Evolutionary conservation across 2,329 filamentous ascomycete species (phyloP).

Genomic region (Fusarium subtropicale): DNA sequence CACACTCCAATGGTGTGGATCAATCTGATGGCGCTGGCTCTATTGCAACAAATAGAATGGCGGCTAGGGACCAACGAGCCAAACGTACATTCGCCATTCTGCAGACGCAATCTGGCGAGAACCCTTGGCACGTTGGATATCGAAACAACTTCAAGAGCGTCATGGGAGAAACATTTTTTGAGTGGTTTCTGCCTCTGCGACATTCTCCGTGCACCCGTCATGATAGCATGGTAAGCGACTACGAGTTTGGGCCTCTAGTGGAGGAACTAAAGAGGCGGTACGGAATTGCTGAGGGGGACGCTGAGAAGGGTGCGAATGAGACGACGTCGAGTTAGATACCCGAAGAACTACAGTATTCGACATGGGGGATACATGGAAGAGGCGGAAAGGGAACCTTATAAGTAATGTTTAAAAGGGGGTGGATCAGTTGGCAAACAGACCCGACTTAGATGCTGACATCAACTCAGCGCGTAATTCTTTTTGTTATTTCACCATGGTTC

Average conservation of each 20-base stretch:
- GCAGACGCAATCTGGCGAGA: constrained; percentile 77
- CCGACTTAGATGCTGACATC: not conserved
- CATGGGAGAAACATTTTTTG: constrained; percentile 76
- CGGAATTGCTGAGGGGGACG: constrained; percentile 36
- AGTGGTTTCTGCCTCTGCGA: constrained; percentile 85
- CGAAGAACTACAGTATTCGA: constrained; percentile 6
- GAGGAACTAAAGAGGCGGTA: constrained; percentile 62
- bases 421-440: constrained; percentile 7
- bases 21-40: constrained; percentile 22
- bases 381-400: constrained; percentile 4
- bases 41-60: constrained; percentile 25
- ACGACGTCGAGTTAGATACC: constrained; percentile 41
- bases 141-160: constrained; percentile 80
- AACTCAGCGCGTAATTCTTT: not conserved
- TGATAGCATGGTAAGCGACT: constrained; percentile 73
- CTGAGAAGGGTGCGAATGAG: constrained; percentile 33
- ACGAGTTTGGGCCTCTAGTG: constrained; percentile 73
- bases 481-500: not conserved
- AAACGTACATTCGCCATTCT: constrained; percentile 83
- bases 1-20: constrained; percentile 5
- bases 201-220: constrained; percentile 80
- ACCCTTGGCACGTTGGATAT: constrained; percentile 83
- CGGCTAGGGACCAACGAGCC: constrained; percentile 59
- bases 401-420: constrained; percentile 26
- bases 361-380: constrained; percentile 3